Evolutionary conservation across 2,329 filamentous ascomycete genomes (phyloP), one percentile per base, ranked within the genome.

Genomic region (Neopestalotiopsis rosae): DNA sequence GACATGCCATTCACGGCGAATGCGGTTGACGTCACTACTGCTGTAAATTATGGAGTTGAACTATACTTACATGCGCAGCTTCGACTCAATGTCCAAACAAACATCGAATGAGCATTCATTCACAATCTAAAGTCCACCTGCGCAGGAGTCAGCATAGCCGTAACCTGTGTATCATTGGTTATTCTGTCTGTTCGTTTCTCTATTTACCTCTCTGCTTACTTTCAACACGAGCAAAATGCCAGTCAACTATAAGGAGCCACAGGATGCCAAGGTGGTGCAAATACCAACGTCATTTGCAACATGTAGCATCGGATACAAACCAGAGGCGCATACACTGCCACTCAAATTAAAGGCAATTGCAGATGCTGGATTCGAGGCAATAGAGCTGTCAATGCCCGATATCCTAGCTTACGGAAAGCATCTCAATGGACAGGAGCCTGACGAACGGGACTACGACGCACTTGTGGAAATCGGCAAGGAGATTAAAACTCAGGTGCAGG

Each of bases 331-430:
- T 69, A 88, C 85, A 1, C 84, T 92, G 0, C 87, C 87, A 52
- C 81, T 87, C 58, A 91, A 90, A 71, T 83, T 92, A 12, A 79
- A 86, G 58, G 89, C 89, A 57, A 89, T 94, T 72, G 83, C 89
- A n/a, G 81, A 82, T 1, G 89, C 88, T 1, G 90, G 90, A 2
- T 94, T 94, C 77, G 81, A 85, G 12, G 91, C 86, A 14, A 90
- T 95, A 69, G 93, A 95, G 79, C 87, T 95, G 7, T 90, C 90
- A 0, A 93, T 94, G 81, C 90, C 91, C 0, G 92, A 95, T 72
- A 87, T 95, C 2, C 78, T 91, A 12, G 80, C 86, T 5, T 93
- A 92, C 72, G 91, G 89, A 4, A 82, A 81, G 4, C 71, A 75
- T 7, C 79, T 85, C 3, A 78, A 88, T 4, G 81, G 84, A 40